phyloP scores from a whole-genome alignment of 331 rosid genomes.

The Quercus phellos region DNA sequence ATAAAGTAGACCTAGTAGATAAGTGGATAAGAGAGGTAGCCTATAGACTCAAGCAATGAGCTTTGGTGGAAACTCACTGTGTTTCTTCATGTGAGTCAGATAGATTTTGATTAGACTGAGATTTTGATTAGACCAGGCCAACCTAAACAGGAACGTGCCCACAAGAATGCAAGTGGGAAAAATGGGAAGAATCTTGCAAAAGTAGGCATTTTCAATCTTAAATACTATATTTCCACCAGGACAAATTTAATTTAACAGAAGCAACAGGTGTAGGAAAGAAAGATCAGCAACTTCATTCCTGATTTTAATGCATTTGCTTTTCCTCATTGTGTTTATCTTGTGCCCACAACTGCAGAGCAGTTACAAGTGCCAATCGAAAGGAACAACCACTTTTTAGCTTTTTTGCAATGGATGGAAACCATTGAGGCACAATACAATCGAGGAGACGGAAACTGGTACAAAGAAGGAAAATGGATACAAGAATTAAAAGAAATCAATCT shows the following conservation, averaged over 20 bases:
- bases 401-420: conserved; percentile 52
- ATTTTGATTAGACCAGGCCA: no score
- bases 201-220: no score
- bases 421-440: conserved; percentile 31
- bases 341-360: conserved; percentile 14
- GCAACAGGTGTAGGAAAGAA: not conserved
- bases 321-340: conserved; percentile 29
- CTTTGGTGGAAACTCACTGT: no score
- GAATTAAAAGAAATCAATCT: conserved; percentile 88
- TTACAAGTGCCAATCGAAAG: conserved; percentile 37
- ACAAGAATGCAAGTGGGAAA: not conserved
- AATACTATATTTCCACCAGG: no score
- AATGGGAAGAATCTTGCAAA: not conserved
- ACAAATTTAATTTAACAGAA: not conserved
- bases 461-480: conserved; percentile 14
- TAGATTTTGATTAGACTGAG: no score
- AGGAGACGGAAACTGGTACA: conserved; percentile 30
- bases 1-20: no score
- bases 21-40: no score
- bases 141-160: no score
- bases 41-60: no score
- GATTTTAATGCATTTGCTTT: conserved; percentile 34
- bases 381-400: conserved; percentile 31
- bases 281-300: conserved; percentile 31
- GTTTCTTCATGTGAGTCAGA: no score